Evolutionary conservation across 257 asterid genomes (phyloP).

Genomic region (Ehretia macrophylla): DNA sequence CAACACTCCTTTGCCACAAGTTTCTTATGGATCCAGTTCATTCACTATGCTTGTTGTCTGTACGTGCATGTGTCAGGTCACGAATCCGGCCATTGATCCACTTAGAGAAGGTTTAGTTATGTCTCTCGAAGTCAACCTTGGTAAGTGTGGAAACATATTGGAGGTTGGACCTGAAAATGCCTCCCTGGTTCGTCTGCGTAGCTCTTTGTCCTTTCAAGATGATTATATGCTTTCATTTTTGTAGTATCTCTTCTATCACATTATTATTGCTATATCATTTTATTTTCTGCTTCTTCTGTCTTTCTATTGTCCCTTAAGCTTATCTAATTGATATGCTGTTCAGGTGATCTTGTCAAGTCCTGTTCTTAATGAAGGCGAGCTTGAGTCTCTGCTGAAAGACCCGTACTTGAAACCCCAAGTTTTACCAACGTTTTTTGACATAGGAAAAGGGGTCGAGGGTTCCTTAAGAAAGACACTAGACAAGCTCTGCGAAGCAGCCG

Average conservation of each 20-base stretch:
- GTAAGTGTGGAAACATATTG: conserved; percentile 86
- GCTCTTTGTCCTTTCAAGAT: background rate
- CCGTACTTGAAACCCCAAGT: conserved; percentile 71
- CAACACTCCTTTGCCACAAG: background rate
- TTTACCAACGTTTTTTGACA: conserved; percentile 67
- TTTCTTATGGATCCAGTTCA: background rate
- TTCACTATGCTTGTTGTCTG: conserved; percentile 9
- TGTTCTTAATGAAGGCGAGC: conserved; percentile 93
- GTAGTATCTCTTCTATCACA: conserved; percentile 16
- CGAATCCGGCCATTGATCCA: conserved; percentile 99
- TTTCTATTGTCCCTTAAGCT: conserved; percentile 7
- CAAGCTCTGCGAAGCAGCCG: conserved; percentile 97
- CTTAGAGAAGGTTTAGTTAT: conserved; percentile 97
- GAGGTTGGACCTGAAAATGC: conserved; percentile 96
- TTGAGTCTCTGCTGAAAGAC: conserved; percentile 83
- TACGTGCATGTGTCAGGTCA: conserved; percentile 58
- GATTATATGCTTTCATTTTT: conserved; percentile 1
- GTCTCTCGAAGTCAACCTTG: conserved; percentile 98
- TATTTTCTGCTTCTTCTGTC: conserved; percentile 13
- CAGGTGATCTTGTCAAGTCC: conserved; percentile 88
- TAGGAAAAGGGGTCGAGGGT: conserved; percentile 88
- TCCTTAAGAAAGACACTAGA: conserved; percentile 65
- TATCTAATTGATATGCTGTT: conserved; percentile 12
- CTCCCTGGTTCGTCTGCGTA: conserved; percentile 62
- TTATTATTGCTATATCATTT: no score